phyloP scores from a whole-genome alignment of 2,329 filamentous ascomycete genomes.

The Botrytis squamosa region DNA sequence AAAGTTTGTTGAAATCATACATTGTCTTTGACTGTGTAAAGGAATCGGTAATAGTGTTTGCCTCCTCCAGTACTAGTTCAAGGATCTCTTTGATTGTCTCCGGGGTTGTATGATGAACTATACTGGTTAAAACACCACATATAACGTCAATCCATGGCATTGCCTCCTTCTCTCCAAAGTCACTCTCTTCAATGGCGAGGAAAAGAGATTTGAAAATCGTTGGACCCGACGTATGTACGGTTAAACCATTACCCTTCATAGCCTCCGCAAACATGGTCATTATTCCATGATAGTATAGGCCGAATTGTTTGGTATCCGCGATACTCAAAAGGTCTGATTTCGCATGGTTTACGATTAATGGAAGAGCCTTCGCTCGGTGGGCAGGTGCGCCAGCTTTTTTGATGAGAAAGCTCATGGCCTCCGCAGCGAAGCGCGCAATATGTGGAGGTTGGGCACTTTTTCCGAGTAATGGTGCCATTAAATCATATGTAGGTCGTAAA shows the following conservation, averaged over 20 bases:
- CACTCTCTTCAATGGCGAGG: slow-evolving; percentile 45
- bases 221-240: slow-evolving; percentile 59
- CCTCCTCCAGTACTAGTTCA: slow-evolving; percentile 57
- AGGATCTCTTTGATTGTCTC: slow-evolving; percentile 72
- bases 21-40: slow-evolving; percentile 40
- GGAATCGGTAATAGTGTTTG: slow-evolving; percentile 41
- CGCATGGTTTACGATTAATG: slow-evolving; percentile 68
- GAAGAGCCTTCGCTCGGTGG: slow-evolving; percentile 70
- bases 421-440: slow-evolving; percentile 88
- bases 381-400: slow-evolving; percentile 81
- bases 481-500: slow-evolving; percentile 76
- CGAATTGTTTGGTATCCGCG: slow-evolving; percentile 55
- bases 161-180: slow-evolving; percentile 45
- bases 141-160: slow-evolving; percentile 62
- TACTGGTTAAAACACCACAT: slow-evolving; percentile 73
- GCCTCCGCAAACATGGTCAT: slow-evolving; percentile 93
- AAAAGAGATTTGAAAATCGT: slow-evolving; percentile 54
- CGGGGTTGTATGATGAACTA: slow-evolving; percentile 76
- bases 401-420: slow-evolving; percentile 90
- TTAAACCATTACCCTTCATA: slow-evolving; percentile 60
- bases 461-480: slow-evolving; percentile 81
- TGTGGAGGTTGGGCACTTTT: slow-evolving; percentile 79
- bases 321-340: slow-evolving; percentile 63
- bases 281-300: slow-evolving; percentile 78
- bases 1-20: slow-evolving; percentile 44